Percentiles rank a stretch among this genome's conserved stretches.
phyloP scores from a whole-genome alignment of 345 rosid species.

The Durio zibethinus region DNA sequence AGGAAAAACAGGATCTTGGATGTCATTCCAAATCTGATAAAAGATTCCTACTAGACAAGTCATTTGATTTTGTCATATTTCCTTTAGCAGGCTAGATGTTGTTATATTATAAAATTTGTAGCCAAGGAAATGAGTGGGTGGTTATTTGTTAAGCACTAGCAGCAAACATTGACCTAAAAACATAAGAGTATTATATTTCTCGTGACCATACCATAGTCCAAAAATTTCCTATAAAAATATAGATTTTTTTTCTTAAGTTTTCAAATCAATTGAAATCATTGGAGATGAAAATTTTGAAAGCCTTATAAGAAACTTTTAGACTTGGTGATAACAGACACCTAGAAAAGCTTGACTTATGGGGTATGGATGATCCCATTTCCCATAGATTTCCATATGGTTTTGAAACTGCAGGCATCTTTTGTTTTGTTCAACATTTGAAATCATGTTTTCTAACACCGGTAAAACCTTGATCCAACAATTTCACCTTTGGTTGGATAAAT shows the following conservation, averaged over 20 bases:
- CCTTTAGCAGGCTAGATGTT: neutral
- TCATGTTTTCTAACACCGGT: neutral
- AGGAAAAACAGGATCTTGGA: neutral
- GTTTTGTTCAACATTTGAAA: neutral
- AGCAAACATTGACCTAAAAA: neutral
- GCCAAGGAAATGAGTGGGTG: neutral
- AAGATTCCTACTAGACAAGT: neutral
- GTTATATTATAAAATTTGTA: neutral
- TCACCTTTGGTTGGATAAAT: no score
- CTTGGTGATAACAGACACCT: neutral
- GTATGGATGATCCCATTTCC: neutral
- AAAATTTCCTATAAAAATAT: neutral
- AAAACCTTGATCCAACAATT: no score
- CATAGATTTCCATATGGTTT: neutral
- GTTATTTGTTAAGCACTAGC: neutral
- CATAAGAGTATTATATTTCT: neutral
- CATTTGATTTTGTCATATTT: neutral
- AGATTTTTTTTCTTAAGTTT: neutral
- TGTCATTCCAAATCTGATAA: neutral
- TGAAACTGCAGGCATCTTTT: neutral
- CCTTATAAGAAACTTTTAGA: neutral
- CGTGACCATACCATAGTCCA: neutral
- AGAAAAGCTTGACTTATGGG: neutral
- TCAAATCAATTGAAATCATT: constrained; percentile 4
- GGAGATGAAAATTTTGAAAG: neutral